Conservation (phyloP, 805 yeast species). For the Spathaspora passalidarum region DNA sequence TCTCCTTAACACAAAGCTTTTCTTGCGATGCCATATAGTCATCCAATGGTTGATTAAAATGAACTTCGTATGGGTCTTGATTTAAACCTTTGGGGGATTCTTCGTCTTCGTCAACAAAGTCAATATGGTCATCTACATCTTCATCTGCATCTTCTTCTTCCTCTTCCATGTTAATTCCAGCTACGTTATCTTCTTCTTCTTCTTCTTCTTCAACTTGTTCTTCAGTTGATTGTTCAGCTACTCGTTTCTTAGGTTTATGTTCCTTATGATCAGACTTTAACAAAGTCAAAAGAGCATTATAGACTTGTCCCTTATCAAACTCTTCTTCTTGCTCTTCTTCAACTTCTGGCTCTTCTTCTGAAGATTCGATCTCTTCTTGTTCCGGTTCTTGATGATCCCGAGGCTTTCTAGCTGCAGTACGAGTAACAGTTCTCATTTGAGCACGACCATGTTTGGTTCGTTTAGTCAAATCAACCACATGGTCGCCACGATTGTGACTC, state of each 20-base stretch:
- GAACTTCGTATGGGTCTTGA: slow-evolving; percentile 72
- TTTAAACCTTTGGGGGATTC: slow-evolving; percentile 35
- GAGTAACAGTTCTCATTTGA: slow-evolving; percentile 56
- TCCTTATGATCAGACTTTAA: slow-evolving; percentile 45
- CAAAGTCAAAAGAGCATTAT: slow-evolving; percentile 64
- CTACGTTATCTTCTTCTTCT: slow-evolving; percentile 16
- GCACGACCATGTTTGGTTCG: slow-evolving; percentile 51
- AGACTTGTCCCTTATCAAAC: slow-evolving; percentile 44
- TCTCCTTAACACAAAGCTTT: slow-evolving; percentile 13
- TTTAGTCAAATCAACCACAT: slow-evolving; percentile 18
- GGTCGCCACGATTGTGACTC: neutral
- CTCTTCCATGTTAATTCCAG: slow-evolving; percentile 11
- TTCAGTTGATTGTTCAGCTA: slow-evolving; percentile 8
- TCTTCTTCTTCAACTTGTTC: slow-evolving; percentile 13
- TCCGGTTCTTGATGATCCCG: slow-evolving; percentile 7
- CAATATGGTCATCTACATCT: slow-evolving; percentile 27
- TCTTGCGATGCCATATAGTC: slow-evolving; percentile 27
- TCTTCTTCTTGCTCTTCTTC: slow-evolving; percentile 10
- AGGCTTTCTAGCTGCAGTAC: slow-evolving; percentile 45
- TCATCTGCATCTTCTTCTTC: slow-evolving; percentile 32
- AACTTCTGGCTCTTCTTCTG: slow-evolving; percentile 6
- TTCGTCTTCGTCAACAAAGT: slow-evolving; percentile 25
- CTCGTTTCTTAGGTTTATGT: slow-evolving; percentile 11
- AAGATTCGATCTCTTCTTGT: neutral
- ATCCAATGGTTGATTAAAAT: slow-evolving; percentile 57